These are phyloP conservation scores for Psilocybe subaeruginosa DNA, from an alignment of 768 basidiomycete genomes.

Conservation along the genomic window DNA sequence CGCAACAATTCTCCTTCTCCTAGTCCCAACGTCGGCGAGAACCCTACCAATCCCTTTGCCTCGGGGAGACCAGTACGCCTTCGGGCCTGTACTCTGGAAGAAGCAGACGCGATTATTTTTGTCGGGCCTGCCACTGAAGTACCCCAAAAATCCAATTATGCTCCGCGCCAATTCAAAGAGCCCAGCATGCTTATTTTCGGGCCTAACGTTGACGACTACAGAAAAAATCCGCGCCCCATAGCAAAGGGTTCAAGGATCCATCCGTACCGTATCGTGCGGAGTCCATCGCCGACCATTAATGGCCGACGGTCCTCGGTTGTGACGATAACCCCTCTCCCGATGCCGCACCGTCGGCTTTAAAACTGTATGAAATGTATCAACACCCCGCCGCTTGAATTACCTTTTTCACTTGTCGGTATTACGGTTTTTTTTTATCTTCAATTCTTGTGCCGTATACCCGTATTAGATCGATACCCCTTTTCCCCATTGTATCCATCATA, in stretches of 20 bases:
- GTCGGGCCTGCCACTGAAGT: conserved; percentile 30
- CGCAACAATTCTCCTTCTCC: conserved; percentile 22
- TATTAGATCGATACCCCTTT: conserved; percentile 1
- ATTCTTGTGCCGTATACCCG: conserved; percentile 2
- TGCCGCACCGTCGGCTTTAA: conserved; percentile 4
- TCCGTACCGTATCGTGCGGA: conserved; percentile 44
- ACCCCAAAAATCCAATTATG: conserved; percentile 11
- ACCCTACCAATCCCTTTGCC: conserved; percentile 10
- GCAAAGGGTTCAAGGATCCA: conserved; percentile 53
- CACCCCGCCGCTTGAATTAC: background rate
- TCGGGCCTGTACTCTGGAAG: conserved; percentile 51
- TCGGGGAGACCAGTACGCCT: conserved; percentile 38
- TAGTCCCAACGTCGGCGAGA: conserved; percentile 9
- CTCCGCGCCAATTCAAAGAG: conserved; percentile 20
- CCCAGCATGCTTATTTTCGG: conserved; percentile 52
- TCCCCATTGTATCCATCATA: conserved; percentile 12
- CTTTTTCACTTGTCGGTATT: background rate
- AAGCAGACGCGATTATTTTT: conserved; percentile 56
- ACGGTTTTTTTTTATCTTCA: conserved; percentile 3
- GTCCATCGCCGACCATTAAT: background rate
- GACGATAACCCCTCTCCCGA: conserved; percentile 15
- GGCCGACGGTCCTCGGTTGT: conserved; percentile 19
- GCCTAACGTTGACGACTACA: conserved; percentile 46
- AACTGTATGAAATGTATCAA: conserved; percentile 4
- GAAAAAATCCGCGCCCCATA: conserved; percentile 40